These are phyloP conservation scores for Talaromyces sp. DNA, from an alignment of 2,329 filamentous ascomycete genomes.

Conservation along the genomic window DNA sequence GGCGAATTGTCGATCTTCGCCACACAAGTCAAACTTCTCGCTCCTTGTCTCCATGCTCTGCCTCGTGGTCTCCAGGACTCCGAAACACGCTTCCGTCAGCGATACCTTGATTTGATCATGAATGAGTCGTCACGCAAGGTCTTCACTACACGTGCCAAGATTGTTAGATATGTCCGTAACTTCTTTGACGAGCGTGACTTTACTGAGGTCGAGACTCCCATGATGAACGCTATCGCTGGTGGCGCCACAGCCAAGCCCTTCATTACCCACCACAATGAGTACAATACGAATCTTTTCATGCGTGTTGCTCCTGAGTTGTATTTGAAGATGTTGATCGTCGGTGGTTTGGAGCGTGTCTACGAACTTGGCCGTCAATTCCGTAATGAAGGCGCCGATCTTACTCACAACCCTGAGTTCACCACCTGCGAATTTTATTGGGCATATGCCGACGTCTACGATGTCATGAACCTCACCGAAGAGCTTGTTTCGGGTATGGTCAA, in stretches of 20 bases:
- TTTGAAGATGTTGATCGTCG: constrained; percentile 93
- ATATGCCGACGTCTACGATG: constrained; percentile 84
- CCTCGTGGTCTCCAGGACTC: constrained; percentile 94
- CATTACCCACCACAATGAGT: constrained; percentile 91
- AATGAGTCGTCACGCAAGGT: constrained; percentile 82
- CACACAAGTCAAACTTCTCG: constrained; percentile 75
- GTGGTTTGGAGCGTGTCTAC: constrained; percentile 90
- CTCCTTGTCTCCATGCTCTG: constrained; percentile 86
- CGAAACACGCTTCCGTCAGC: constrained; percentile 87
- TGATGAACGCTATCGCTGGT: constrained; percentile 94
- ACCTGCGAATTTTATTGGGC: constrained; percentile 97
- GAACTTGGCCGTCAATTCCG: constrained; percentile 94
- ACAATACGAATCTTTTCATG: constrained; percentile 92
- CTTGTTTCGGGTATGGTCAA: constrained; percentile 87
- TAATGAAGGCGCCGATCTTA: constrained; percentile 87
- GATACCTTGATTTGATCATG: constrained; percentile 95
- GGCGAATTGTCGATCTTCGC: constrained; percentile 95
- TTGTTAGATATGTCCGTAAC: constrained; percentile 80
- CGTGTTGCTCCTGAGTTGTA: constrained; percentile 93
- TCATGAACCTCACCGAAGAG: constrained; percentile 89
- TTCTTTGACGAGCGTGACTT: constrained; percentile 89
- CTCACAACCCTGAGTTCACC: constrained; percentile 98
- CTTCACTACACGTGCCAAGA: constrained; percentile 80
- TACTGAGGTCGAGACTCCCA: constrained; percentile 91
- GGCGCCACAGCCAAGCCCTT: constrained; percentile 96